Conservation (phyloP, 345 rosid species). For the Microcos paniculata region DNA sequence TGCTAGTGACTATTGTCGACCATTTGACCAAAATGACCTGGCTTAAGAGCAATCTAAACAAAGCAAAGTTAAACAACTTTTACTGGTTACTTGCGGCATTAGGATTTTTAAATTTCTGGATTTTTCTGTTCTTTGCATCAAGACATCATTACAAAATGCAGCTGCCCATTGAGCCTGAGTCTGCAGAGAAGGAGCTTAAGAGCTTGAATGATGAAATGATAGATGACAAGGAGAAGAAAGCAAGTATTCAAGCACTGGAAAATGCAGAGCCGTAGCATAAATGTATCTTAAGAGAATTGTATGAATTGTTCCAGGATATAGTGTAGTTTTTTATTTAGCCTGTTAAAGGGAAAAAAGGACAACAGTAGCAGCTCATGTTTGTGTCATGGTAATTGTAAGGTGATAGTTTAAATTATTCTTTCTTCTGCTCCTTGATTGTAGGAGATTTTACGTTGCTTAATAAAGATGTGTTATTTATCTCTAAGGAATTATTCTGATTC, state of each 20-base stretch:
- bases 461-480: not conserved
- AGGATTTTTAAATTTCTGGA: slow-evolving; percentile 62
- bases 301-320: not conserved
- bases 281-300: not conserved
- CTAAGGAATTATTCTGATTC: not conserved
- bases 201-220: slow-evolving; percentile 15
- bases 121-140: slow-evolving; percentile 53
- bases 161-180: slow-evolving; percentile 22
- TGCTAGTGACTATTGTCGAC: slow-evolving; percentile 71
- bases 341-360: not conserved
- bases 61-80: slow-evolving; percentile 61
- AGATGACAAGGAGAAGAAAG: slow-evolving; percentile 24
- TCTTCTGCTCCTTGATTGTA: not conserved
- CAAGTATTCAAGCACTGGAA: not conserved
- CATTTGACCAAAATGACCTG: slow-evolving; percentile 51
- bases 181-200: slow-evolving; percentile 33
- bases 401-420: not conserved
- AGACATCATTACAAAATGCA: slow-evolving; percentile 68
- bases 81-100: slow-evolving; percentile 73
- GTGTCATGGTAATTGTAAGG: not conserved
- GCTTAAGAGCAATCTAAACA: slow-evolving; percentile 69
- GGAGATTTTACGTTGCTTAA: not conserved
- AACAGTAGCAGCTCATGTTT: not conserved
- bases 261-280: slow-evolving; percentile 15
- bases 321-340: not conserved